Evolutionary conservation across 1,284 basidiomycete genomes (phyloP).

Genomic region (Fomitopsis pinicola): DNA sequence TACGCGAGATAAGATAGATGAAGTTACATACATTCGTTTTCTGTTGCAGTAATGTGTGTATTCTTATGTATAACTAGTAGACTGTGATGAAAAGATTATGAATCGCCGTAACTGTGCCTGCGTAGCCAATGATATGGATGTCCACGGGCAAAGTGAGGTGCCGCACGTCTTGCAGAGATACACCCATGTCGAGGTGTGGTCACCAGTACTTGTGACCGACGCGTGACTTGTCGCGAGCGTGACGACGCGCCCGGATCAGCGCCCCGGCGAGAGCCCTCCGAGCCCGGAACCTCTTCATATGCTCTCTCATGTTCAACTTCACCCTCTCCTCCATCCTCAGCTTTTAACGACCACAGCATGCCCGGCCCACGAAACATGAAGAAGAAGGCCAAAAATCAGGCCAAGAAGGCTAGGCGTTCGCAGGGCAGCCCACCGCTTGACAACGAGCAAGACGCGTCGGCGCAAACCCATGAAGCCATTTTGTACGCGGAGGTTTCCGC

Average conservation of each 20-base stretch:
- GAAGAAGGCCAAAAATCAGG: slow-evolving; percentile 34
- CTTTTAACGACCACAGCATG: slow-evolving; percentile 24
- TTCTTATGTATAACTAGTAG: neutral
- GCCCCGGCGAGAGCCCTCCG: neutral
- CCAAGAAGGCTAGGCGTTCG: slow-evolving; percentile 23
- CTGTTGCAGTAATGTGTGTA: neutral
- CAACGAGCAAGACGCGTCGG: neutral
- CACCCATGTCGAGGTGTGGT: slow-evolving; percentile 36
- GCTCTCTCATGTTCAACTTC: neutral
- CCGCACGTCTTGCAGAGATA: no score
- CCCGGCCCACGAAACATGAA: slow-evolving; percentile 44
- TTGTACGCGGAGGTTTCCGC: neutral
- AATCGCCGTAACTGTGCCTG: neutral
- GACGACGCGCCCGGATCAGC: slow-evolving; percentile 3
- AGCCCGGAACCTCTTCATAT: neutral
- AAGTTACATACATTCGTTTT: neutral
- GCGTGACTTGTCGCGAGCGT: slow-evolving; percentile 7
- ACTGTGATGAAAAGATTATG: neutral
- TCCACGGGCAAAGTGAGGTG: no score
- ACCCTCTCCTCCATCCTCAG: neutral
- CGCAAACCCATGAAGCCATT: neutral
- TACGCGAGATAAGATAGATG: neutral
- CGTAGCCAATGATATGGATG: no score
- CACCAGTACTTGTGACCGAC: neutral
- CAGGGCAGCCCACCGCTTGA: neutral